phyloP scores from a whole-genome alignment of 768 basidiomycete genomes.

The Lanmaoa pseudosensibilis region DNA sequence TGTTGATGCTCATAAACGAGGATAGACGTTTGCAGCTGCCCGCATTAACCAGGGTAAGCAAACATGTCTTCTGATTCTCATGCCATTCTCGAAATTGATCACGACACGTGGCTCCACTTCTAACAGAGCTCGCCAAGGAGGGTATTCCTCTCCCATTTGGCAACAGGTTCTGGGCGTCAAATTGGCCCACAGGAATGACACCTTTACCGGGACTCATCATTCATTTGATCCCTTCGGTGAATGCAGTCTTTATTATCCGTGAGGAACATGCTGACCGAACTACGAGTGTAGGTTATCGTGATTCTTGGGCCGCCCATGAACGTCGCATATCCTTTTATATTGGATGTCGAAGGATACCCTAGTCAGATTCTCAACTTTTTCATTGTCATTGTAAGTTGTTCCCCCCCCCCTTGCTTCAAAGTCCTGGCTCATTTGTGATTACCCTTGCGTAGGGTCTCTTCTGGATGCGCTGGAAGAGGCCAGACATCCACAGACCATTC shows the following conservation, averaged over 20 bases:
- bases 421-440: not conserved
- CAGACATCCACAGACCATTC: conserved; percentile 50
- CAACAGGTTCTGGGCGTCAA: conserved; percentile 59
- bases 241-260: not conserved
- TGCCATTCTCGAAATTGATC: not conserved
- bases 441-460: conserved; percentile 46
- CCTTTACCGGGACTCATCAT: conserved; percentile 55
- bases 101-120: not conserved
- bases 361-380: conserved; percentile 56
- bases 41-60: conserved; percentile 52
- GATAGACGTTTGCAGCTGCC: conserved; percentile 49
- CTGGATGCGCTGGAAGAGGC: conserved; percentile 54
- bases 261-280: not conserved
- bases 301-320: conserved; percentile 52
- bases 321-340: conserved; percentile 59
- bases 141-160: conserved; percentile 62
- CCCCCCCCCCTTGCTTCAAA: conserved; percentile 28
- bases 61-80: too few species aligned
- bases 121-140: conserved; percentile 58
- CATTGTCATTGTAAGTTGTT: conserved; percentile 45
- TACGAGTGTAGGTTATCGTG: conserved; percentile 41
- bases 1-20: not conserved
- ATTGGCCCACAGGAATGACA: conserved; percentile 57
- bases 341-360: conserved; percentile 52
- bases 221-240: conserved; percentile 52